phyloP scores from a whole-genome alignment of 768 basidiomycete species.

The Cystobasidium onofrii region DNA sequence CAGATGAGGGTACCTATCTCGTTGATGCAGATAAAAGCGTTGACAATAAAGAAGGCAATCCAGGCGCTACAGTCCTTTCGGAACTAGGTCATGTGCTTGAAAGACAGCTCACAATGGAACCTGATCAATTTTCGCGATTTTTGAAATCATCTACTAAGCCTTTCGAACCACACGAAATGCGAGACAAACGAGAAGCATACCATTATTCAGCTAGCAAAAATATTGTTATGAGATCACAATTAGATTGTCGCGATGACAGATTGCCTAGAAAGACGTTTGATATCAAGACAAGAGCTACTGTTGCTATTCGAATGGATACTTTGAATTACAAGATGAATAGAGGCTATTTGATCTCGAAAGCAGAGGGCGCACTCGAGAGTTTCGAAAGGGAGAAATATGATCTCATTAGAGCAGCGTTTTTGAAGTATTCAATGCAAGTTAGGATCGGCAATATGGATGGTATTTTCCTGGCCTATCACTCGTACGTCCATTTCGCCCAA shows the following conservation, averaged over 20 bases:
- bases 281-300: slow-evolving; percentile 83
- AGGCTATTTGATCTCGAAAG: neutral
- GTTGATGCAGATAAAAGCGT: slow-evolving; percentile 48
- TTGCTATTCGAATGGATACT: slow-evolving; percentile 73
- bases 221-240: slow-evolving; percentile 87
- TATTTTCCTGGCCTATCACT: slow-evolving; percentile 52
- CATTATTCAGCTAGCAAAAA: slow-evolving; percentile 61
- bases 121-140: slow-evolving; percentile 57
- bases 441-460: slow-evolving; percentile 97
- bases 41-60: slow-evolving; percentile 33
- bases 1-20: slow-evolving; percentile 45
- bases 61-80: slow-evolving; percentile 38
- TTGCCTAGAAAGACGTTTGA: slow-evolving; percentile 89
- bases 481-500: neutral
- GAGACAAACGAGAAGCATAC: slow-evolving; percentile 59
- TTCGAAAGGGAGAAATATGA: slow-evolving; percentile 95
- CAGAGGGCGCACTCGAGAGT: slow-evolving; percentile 55
- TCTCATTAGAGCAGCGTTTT: slow-evolving; percentile 81
- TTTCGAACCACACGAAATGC: slow-evolving; percentile 43
- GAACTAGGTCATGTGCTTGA: slow-evolving; percentile 78
- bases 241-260: slow-evolving; percentile 72
- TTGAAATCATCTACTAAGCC: slow-evolving; percentile 45
- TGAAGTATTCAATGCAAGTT: slow-evolving; percentile 84
- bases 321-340: slow-evolving; percentile 58
- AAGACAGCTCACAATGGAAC: slow-evolving; percentile 66